These are phyloP conservation scores for Heterobasidion parviporum DNA, from an alignment of 1,284 basidiomycete genomes.

Conservation along the genomic window DNA sequence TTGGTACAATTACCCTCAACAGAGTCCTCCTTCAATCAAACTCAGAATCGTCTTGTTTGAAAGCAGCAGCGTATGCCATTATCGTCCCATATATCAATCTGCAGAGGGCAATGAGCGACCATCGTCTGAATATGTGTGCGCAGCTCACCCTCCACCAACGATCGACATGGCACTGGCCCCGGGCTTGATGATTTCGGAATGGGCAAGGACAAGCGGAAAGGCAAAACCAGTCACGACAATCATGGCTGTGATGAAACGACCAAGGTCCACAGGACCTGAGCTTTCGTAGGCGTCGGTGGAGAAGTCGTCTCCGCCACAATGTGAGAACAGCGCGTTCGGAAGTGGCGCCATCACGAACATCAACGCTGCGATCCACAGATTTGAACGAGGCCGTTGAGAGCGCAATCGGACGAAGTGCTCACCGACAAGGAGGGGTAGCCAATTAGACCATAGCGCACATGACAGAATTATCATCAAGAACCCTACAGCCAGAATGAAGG, in stretches of 20 bases:
- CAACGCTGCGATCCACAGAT: constrained; percentile 49
- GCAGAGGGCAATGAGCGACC: not conserved
- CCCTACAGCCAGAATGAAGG: constrained; percentile 93
- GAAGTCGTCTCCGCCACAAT: constrained; percentile 84
- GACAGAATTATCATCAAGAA: constrained; percentile 97
- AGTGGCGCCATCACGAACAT: constrained; percentile 94
- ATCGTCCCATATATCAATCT: constrained; percentile 95
- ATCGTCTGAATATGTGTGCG: not conserved
- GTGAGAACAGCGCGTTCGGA: constrained; percentile 87
- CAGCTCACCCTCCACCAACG: constrained; percentile 75
- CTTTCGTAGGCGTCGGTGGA: constrained; percentile 50
- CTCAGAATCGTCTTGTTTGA: constrained; percentile 70
- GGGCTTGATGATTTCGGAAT: constrained; percentile 81
- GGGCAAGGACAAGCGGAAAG: constrained; percentile 86
- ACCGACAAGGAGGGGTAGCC: constrained; percentile 97
- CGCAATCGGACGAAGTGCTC: constrained; percentile 21
- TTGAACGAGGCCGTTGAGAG: not conserved
- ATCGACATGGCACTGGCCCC: constrained; percentile 93
- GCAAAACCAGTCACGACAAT: constrained; percentile 93
- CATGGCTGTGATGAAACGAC: constrained; percentile 88
- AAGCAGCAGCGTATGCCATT: constrained; percentile 77
- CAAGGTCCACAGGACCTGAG: constrained; percentile 66
- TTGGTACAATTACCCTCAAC: not conserved
- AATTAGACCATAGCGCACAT: constrained; percentile 94
- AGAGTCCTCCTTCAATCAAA: constrained; percentile 41